Evolutionary conservation across 176 grass and related monocot species (phyloP), one percentile per base, ranked within the genome.

Genomic region (Oryza australiensis): DNA sequence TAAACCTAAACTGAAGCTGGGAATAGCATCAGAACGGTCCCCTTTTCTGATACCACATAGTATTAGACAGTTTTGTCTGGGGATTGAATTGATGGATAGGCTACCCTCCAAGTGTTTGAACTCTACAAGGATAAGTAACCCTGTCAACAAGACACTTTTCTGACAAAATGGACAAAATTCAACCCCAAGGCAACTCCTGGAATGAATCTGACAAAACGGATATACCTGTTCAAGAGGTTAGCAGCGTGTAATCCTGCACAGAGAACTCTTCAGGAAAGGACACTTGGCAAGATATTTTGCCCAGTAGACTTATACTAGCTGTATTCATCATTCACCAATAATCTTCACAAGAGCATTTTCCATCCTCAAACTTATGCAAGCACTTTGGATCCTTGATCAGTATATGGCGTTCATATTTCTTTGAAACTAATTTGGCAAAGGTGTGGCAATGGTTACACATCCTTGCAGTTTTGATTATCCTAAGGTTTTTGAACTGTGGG

Each of bases 371-470:
- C 18, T 87, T 88, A 59, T 94, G 92, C 80, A 94, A 82, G 77
- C 84, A 89, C 74, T 82, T 91, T 27, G 84, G 70, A 91, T 94
- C 92, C 73, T 89, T 87, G 69, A 94, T 94, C 53, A 94, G 79
- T 72, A 94, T 89, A 30, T 87, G 80, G 41, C 48, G 73, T n/a
- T 66, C 16, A 27, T 89, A 79, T 82, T 84, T 75, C 75, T 94
- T 63, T 66, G 92, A 91, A 82, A 89, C 85, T 57, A 91, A 51
- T 73, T 91, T 55, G 51, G 51, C 51, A 55, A 55, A 55, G 20
- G 6, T 55, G 51, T 94, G 13, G 69, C 89, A 91, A 82, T 76
- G 45, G 6, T 66, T 79, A 85, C 89, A 94, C 48, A 89, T 87
- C 63, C 89, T 83, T 64, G 74, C 42, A 75, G 73, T 82, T 79